Conservation (phyloP, 2,329 filamentous ascomycete species). For the Aureobasidium melanogenum region DNA sequence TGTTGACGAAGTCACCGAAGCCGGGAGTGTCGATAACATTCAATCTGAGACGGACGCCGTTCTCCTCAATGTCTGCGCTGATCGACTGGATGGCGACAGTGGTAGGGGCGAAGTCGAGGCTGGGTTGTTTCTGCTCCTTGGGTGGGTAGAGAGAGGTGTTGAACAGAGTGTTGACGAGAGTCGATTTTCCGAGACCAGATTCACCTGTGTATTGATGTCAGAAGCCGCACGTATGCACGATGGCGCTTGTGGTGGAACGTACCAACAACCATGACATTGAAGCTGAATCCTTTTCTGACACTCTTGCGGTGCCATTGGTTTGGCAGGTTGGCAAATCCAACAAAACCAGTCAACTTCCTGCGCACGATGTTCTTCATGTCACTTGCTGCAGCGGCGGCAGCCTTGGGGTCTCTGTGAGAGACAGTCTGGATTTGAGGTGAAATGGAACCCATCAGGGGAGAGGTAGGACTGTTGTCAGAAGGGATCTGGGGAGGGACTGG, state of each 20-base stretch:
- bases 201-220: conserved; percentile 56
- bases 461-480: conserved; percentile 44
- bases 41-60: conserved; percentile 87
- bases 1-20: conserved; percentile 99
- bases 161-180: conserved; percentile 97
- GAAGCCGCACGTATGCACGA: neutral
- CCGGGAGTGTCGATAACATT: conserved; percentile 97
- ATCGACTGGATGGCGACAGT: conserved; percentile 47
- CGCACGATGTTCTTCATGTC: conserved; percentile 89
- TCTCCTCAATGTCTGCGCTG: conserved; percentile 76
- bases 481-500: conserved; percentile 33
- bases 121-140: conserved; percentile 96
- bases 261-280: conserved; percentile 99
- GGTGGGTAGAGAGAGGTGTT: conserved; percentile 98
- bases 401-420: conserved; percentile 56
- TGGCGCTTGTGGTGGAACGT: conserved; percentile 37
- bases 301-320: conserved; percentile 99
- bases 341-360: conserved; percentile 95
- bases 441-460: conserved; percentile 46
- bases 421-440: conserved; percentile 44
- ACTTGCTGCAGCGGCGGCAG: conserved; percentile 39
- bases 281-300: conserved; percentile 99
- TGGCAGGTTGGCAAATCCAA: conserved; percentile 95
- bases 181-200: conserved; percentile 98
- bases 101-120: conserved; percentile 97